Evolutionary conservation across 805 yeast genomes (phyloP).

Genomic region (Yamadazyma tumulicola): DNA sequence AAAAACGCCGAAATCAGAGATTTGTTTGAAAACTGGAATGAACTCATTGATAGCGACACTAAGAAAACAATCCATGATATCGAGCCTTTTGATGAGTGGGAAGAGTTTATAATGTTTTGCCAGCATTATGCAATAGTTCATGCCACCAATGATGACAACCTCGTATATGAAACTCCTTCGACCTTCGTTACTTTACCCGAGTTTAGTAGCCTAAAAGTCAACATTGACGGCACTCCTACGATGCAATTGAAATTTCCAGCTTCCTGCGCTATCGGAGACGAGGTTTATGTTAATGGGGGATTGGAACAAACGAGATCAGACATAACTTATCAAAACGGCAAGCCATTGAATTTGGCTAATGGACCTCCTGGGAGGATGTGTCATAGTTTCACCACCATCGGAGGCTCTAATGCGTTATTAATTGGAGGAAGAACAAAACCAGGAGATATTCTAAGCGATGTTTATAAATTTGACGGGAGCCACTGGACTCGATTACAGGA

Average conservation of each 20-base stretch:
- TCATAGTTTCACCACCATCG: constrained; percentile 46
- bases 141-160: constrained; percentile 44
- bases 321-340: constrained; percentile 7
- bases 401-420: constrained; percentile 27
- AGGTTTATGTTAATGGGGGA: constrained; percentile 39
- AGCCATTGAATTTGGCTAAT: constrained; percentile 20
- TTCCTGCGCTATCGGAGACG: constrained; percentile 18
- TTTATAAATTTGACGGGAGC: constrained; percentile 17
- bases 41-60: constrained; percentile 33
- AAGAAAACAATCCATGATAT: constrained; percentile 43
- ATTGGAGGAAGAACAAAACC: constrained; percentile 74
- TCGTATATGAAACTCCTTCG: constrained; percentile 10
- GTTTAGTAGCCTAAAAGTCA: neutral
- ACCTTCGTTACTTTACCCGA: neutral
- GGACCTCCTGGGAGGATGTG: constrained; percentile 49
- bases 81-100: constrained; percentile 82
- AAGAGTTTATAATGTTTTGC: constrained; percentile 70
- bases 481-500: constrained; percentile 40
- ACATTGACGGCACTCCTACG: neutral
- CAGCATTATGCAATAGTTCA: constrained; percentile 72
- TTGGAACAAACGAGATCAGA: constrained; percentile 28
- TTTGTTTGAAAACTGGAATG: constrained; percentile 56
- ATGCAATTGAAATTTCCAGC: constrained; percentile 42
- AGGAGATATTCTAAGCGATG: constrained; percentile 34
- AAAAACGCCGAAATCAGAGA: constrained; percentile 48